Percentiles rank a stretch among this genome's conserved stretches.
Conservation (phyloP, 2,329 filamentous ascomycete genomes). For the Epichloe sylvatica region DNA sequence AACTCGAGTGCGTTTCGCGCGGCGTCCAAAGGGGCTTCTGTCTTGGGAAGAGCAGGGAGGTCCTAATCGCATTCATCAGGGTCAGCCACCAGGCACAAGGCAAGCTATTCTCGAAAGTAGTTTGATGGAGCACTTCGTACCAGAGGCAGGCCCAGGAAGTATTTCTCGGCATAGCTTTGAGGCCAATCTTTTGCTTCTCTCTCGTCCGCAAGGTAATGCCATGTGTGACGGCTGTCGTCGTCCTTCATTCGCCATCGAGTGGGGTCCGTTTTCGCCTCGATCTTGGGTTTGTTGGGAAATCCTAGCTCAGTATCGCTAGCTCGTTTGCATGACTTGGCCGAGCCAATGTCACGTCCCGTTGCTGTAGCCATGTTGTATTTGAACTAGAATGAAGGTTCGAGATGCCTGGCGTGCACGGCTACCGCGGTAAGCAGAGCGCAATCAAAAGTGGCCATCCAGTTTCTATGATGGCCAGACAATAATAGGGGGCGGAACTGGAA, state of each 20-base stretch:
- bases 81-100: background rate
- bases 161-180: slow-evolving; percentile 79
- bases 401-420: background rate
- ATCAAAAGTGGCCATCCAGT: background rate
- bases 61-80: slow-evolving; percentile 33
- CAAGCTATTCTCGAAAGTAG: background rate
- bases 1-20: slow-evolving; percentile 75
- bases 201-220: slow-evolving; percentile 76
- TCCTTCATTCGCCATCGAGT: slow-evolving; percentile 73
- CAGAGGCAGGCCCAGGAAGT: slow-evolving; percentile 64
- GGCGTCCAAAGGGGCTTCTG: slow-evolving; percentile 62
- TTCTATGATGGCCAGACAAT: background rate
- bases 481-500: too few relatives aligned
- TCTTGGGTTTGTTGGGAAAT: slow-evolving; percentile 31
- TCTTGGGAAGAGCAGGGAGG: slow-evolving; percentile 55
- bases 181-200: slow-evolving; percentile 65
- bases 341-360: slow-evolving; percentile 17
- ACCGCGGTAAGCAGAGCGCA: background rate
- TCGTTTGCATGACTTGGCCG: slow-evolving; percentile 28
- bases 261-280: slow-evolving; percentile 56
- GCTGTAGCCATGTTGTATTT: slow-evolving; percentile 15
- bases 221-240: slow-evolving; percentile 75
- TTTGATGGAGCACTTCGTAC: slow-evolving; percentile 31
- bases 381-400: background rate
- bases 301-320: slow-evolving; percentile 23